A percentile compares a stretch with the other conserved stretches of the same genome.
Conservation (phyloP, 495 filamentous ascomycete genomes). For the Hypoxylon subgilvum region DNA sequence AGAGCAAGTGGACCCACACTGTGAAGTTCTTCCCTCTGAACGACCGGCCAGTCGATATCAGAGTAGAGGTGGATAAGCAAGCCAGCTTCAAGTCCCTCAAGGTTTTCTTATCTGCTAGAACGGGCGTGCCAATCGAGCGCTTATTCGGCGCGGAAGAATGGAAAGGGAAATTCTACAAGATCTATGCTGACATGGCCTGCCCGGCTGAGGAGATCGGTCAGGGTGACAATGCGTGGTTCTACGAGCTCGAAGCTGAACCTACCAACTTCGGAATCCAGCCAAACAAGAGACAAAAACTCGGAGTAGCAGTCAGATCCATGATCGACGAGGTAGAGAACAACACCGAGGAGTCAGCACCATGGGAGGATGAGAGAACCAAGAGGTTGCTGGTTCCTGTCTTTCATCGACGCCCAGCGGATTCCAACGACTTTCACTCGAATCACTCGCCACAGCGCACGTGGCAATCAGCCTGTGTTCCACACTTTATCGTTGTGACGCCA, state of each 20-base stretch:
- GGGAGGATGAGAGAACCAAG: constrained; percentile 70
- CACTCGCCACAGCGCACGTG: too few relatives aligned
- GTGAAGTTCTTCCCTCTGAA: constrained; percentile 77
- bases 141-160: constrained; percentile 81
- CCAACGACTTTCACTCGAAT: too few relatives aligned
- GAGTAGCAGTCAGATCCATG: constrained; percentile 48
- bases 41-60: constrained; percentile 66
- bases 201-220: constrained; percentile 71
- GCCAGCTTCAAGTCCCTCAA: constrained; percentile 75
- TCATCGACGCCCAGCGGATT: constrained; percentile 63
- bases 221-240: constrained; percentile 72
- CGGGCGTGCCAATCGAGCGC: constrained; percentile 62
- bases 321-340: constrained; percentile 64
- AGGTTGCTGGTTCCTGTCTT: constrained; percentile 79
- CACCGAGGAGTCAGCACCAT: constrained; percentile 51
- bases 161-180: constrained; percentile 79
- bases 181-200: constrained; percentile 69
- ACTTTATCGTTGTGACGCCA: constrained; percentile 58
- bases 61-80: constrained; percentile 87
- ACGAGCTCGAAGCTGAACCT: constrained; percentile 78
- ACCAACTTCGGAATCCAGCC: constrained; percentile 71
- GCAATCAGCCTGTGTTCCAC: constrained; percentile 45
- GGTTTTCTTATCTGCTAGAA: constrained; percentile 72
- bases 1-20: constrained; percentile 73
- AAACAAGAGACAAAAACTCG: constrained; percentile 53